Base-by-base conservation (phyloP, 75 land plant genomes). In the Cunninghamia lanceolata region DNA sequence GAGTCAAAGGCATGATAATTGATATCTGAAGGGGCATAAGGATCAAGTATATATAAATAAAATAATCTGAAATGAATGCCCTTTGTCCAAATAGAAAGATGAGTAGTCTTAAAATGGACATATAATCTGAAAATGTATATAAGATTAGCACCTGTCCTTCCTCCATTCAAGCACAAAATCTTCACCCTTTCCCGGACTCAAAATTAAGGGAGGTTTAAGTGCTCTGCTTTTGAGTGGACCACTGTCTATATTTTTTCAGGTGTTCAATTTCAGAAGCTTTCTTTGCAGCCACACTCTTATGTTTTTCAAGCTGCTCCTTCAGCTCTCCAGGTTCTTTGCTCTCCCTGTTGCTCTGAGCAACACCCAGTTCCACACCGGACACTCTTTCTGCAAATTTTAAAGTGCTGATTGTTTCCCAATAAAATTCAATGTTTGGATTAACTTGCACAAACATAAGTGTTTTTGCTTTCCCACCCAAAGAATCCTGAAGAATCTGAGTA, bases 401-500 rank as follows among this genome's bases (percentile, higher is more conserved):
- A 5, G 85, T 87, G 68, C 88, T 87, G 15, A 84, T 66, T 66
- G 88, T 87, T 56, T 87, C 88, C 8, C 30, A 63, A 53, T 83
- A 87, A 59, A 86, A 87, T 10, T 87, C 85, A 28, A n/a, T 56
- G 46, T 87, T 86, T 36, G 88, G 85, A 54, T 73, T 84, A 19
- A 87, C 32, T 71, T 84, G 88, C 19, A 87, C 85, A 39, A 87
- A 87, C 88, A 87, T 68, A 15, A 87, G 86, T 5, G 88, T 56
- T 38, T 87, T 87, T 84, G 85, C 88, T 40, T 87, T 81, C 40
- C 88, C 88, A 36, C 88, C 88, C 86, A 98, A 87, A 63, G 99
- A 96, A 88, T 94, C 93, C 80, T 98, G 99, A 83, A 98, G 94
- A 17, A 98, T 87, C 91, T 98, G 99, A 83, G 98, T 98, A 14